Percentiles rank a stretch among this genome's conserved stretches.
phyloP scores from a whole-genome alignment of 768 basidiomycete species.

The Russula vinacea region DNA sequence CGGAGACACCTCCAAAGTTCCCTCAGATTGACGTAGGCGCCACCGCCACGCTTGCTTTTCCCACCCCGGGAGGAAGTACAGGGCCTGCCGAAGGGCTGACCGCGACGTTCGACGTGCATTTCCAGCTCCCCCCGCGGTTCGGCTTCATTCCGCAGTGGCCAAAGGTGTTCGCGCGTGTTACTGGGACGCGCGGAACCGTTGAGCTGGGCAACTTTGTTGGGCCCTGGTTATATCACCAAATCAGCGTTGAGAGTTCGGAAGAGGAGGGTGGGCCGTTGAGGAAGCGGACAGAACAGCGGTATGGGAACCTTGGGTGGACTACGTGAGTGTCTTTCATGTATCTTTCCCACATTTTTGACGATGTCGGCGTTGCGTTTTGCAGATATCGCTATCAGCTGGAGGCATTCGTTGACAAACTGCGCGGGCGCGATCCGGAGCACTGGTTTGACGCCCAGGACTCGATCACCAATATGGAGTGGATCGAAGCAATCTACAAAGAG shows the following conservation, averaged over 20 bases:
- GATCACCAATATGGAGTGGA: slow-evolving; percentile 25
- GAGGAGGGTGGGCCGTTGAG: slow-evolving; percentile 29
- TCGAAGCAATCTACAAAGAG: slow-evolving; percentile 27
- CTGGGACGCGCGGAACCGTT: slow-evolving; percentile 40
- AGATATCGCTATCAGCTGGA: slow-evolving; percentile 56
- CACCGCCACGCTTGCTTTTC: slow-evolving; percentile 33
- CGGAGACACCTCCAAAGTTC: slow-evolving; percentile 16
- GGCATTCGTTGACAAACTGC: slow-evolving; percentile 52
- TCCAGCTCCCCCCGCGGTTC: slow-evolving; percentile 28
- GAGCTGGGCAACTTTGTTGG: slow-evolving; percentile 43
- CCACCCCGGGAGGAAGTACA: slow-evolving; percentile 4
- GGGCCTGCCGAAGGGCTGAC: slow-evolving; percentile 18
- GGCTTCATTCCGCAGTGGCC: slow-evolving; percentile 32
- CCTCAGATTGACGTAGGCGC: slow-evolving; percentile 33
- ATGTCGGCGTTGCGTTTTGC: neutral
- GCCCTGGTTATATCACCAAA: slow-evolving; percentile 47
- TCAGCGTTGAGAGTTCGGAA: slow-evolving; percentile 38
- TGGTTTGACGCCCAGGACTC: slow-evolving; percentile 39
- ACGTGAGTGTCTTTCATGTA: slow-evolving; percentile 34
- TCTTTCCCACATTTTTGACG: neutral
- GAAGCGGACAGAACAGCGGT: slow-evolving; percentile 44
- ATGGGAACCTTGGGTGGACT: slow-evolving; percentile 50
- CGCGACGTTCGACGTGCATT: slow-evolving; percentile 21
- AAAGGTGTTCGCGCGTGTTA: slow-evolving; percentile 34
- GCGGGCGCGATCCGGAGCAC: slow-evolving; percentile 40